phyloP scores from a whole-genome alignment of 164 flowering plant genomes.

The Chloranthus sessilifolius region DNA sequence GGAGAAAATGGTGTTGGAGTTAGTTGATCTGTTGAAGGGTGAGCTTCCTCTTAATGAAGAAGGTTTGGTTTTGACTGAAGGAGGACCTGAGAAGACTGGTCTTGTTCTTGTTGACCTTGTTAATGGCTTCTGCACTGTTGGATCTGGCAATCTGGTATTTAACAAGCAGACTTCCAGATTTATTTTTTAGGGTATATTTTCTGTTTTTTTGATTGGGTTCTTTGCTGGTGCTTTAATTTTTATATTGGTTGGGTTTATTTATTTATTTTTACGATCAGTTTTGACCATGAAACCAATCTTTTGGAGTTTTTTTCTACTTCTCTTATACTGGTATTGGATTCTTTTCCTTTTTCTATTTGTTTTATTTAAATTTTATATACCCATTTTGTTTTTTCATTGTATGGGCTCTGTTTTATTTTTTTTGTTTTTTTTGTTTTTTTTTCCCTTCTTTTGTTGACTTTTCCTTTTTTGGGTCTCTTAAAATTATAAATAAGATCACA shows the following conservation, averaged over 20 bases:
- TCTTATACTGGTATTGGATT: too few species aligned
- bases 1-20: not conserved
- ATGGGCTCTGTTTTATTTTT: too few species aligned
- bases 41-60: conserved; percentile 49
- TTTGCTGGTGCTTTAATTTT: not conserved
- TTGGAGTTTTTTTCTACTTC: not conserved
- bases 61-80: conserved; percentile 28
- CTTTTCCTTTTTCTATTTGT: too few species aligned
- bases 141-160: conserved; percentile 58
- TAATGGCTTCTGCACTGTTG: conserved; percentile 71
- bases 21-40: conserved; percentile 32
- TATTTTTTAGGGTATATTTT: too few species aligned
- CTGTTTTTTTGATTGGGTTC: not conserved
- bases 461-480: too few species aligned
- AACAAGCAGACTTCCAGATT: not conserved
- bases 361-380: too few species aligned
- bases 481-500: too few species aligned
- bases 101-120: conserved; percentile 58
- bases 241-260: not conserved
- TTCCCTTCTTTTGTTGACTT: too few species aligned
- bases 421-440: too few species aligned
- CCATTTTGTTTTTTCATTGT: too few species aligned
- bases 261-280: not conserved
- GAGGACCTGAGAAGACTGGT: conserved; percentile 24
- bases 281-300: not conserved